phyloP scores from a whole-genome alignment of 2,329 filamentous ascomycete species.

The Botrytis fabae region DNA sequence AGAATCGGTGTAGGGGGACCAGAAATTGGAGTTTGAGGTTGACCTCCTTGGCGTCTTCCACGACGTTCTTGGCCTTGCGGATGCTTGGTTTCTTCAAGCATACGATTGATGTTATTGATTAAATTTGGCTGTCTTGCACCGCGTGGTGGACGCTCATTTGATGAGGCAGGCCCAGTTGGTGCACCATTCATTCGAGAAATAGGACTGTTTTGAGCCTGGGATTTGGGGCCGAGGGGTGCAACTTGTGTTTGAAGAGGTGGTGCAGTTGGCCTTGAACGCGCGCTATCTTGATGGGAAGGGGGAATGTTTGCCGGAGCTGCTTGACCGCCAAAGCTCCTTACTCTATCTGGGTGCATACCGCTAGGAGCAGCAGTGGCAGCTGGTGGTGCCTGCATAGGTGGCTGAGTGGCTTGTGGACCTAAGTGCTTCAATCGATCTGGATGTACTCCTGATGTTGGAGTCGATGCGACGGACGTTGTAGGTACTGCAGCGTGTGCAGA shows the following conservation, averaged over 20 bases:
- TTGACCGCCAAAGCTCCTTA: conserved; percentile 34
- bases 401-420: conserved; percentile 39
- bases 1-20: conserved; percentile 53
- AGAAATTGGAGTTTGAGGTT: conserved; percentile 56
- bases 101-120: conserved; percentile 53
- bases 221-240: conserved; percentile 40
- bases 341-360: conserved; percentile 40
- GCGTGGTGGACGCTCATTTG: conserved; percentile 37
- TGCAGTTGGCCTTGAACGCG: conserved; percentile 40
- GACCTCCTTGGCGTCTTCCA: conserved; percentile 41
- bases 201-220: conserved; percentile 36
- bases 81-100: conserved; percentile 46
- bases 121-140: conserved; percentile 55
- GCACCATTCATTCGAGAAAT: conserved; percentile 33
- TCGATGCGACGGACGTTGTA: conserved; percentile 36
- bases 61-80: conserved; percentile 43
- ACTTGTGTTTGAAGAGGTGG: conserved; percentile 35
- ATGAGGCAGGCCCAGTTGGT: conserved; percentile 41
- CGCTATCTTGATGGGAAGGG: conserved; percentile 39
- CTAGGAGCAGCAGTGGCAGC: conserved; percentile 36
- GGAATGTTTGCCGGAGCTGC: conserved; percentile 36
- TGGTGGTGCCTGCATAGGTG: conserved; percentile 42
- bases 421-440: conserved; percentile 51
- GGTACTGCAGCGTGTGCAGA: conserved; percentile 32
- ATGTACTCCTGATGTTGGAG: conserved; percentile 33